Evolutionary conservation across 176 grass and related monocot genomes (phyloP).

Genomic region (Eragrostis nindensis): DNA sequence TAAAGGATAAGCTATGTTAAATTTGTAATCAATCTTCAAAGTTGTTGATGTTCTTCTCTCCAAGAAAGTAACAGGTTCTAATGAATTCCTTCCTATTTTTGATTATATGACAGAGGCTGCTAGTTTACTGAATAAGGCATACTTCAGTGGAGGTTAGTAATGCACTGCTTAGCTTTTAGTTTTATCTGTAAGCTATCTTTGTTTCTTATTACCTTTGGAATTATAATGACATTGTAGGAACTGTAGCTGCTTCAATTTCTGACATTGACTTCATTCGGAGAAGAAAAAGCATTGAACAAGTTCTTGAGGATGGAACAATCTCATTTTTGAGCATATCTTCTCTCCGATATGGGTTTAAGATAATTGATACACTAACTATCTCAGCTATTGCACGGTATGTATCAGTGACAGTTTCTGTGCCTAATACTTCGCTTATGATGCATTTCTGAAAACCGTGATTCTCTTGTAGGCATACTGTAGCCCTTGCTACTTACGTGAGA

Average conservation of each 20-base stretch:
- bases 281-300: slow-evolving; percentile 79
- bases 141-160: slow-evolving; percentile 90
- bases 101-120: slow-evolving; percentile 73
- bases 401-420: slow-evolving; percentile 15
- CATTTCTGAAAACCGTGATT: slow-evolving; percentile 23
- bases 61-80: slow-evolving; percentile 11
- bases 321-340: slow-evolving; percentile 92
- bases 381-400: slow-evolving; percentile 69
- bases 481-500: slow-evolving; percentile 72
- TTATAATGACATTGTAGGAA: slow-evolving; percentile 61
- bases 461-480: slow-evolving; percentile 76
- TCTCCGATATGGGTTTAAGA: slow-evolving; percentile 87
- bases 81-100: slow-evolving; percentile 42
- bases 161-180: slow-evolving; percentile 16
- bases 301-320: slow-evolving; percentile 90
- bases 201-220: slow-evolving; percentile 23
- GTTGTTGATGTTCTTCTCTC: background rate
- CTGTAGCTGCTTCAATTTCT: slow-evolving; percentile 87
- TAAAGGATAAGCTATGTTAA: slow-evolving; percentile 23
- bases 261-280: slow-evolving; percentile 84
- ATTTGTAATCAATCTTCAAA: background rate
- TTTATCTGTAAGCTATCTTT: slow-evolving; percentile 5
- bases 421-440: slow-evolving; percentile 10
- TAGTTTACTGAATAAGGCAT: slow-evolving; percentile 74
- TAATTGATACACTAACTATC: slow-evolving; percentile 65